A percentile compares a stretch with the other conserved stretches of the same genome.
Evolutionary conservation across 306 rosid genomes (phyloP).

Genomic region (Macrotyloma uniflorum): DNA sequence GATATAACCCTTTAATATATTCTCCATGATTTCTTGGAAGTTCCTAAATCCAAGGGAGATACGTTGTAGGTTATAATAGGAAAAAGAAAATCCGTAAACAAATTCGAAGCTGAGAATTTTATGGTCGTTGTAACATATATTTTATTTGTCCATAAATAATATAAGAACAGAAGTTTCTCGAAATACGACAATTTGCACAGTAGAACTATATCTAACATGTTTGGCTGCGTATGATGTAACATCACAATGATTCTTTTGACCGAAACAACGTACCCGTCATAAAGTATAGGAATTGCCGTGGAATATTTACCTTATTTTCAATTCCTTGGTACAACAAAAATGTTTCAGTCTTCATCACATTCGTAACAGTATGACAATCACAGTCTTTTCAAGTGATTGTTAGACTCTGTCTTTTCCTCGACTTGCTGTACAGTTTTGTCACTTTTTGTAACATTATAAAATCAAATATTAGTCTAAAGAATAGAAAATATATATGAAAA

Average conservation of each 20-base stretch:
- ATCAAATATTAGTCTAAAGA: too few relatives aligned
- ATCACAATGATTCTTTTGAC: conserved; percentile 26
- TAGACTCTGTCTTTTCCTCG: conserved; percentile 23
- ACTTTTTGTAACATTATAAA: neutral
- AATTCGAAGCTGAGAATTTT: conserved; percentile 23
- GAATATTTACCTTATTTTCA: neutral
- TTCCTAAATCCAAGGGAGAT: conserved; percentile 50
- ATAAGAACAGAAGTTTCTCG: conserved; percentile 17
- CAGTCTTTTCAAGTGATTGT: conserved; percentile 28
- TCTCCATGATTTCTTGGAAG: conserved; percentile 45
- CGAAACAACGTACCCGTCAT: neutral
- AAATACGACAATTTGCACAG: conserved; percentile 25
- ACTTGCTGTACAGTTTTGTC: conserved; percentile 1
- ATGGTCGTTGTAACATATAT: neutral
- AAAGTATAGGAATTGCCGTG: neutral
- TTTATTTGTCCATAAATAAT: neutral
- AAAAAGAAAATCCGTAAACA: too few relatives aligned
- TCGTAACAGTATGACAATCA: conserved; percentile 33
- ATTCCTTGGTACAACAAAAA: neutral
- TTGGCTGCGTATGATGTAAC: conserved; percentile 43
- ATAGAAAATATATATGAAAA: too few relatives aligned
- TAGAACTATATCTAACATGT: conserved; percentile 10
- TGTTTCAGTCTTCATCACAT: conserved; percentile 27
- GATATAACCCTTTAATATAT: conserved; percentile 13
- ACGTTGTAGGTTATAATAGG: neutral